Evolutionary conservation across 73 alveolate species (phyloP), one percentile per base, ranked within the genome.

Genomic region (Paramecium tetraurelia): DNA sequence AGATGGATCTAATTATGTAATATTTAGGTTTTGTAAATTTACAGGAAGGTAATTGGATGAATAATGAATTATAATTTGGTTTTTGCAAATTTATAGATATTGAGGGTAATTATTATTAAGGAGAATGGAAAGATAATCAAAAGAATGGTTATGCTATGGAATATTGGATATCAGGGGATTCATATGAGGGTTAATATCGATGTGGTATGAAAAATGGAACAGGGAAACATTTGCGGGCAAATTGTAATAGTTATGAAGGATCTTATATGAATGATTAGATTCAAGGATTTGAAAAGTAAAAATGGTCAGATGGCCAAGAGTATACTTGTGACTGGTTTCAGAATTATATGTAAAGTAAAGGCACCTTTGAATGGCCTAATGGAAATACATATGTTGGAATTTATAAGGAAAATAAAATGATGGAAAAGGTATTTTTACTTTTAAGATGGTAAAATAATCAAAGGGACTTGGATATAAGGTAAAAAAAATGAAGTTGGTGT

Each of bases 111-210:
- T 80, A 36, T 59, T 97, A 95, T 92, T 97, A 86, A 48, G 99
- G 99, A 18, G 53, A 92, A 20, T 97, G 98, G 97, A 76, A 83
- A 16, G 93, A 96, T 68, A 98, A 96, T 85, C 36, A 86, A 89
- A 87, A 96, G 59, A 93, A 96, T 90, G 98, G 99, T 20, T 22
- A 93, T 5, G 99, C 98, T 48, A 90, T 71, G 38, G 97, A 95
- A 88, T 85, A 85, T 10, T 96, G 97, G 96, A 95, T 93, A 46
- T 92, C 92, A 59, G 97, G 96, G 3, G 98, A 96, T 86, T 57
- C 36, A 21, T 95, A 96, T 72, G 59, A 46, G 27, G 98, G 98
- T 0, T 83, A 95, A 33, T 96, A 93, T 46, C 14, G 2, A 10
- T 0, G 36, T 31, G 90, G 77, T 40, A 41, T 44, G 90, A 80